Conservation (phyloP, 2,329 filamentous ascomycete genomes). For the Cercospora sojina region DNA sequence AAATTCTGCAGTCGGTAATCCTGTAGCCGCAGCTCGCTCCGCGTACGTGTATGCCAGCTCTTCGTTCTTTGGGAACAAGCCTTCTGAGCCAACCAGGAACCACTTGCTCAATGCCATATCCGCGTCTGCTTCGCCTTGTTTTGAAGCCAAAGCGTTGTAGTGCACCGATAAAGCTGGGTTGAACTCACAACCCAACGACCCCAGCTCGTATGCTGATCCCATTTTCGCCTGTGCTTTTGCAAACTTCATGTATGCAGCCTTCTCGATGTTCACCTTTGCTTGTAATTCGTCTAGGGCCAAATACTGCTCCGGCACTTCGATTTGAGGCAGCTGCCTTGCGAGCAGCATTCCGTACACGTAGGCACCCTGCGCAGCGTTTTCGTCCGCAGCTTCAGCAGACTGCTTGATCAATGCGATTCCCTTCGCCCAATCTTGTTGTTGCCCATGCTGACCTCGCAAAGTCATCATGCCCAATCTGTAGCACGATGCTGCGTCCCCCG, state of each 20-base stretch:
- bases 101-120: conserved; percentile 97
- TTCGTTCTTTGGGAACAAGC: conserved; percentile 92
- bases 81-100: conserved; percentile 95
- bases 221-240: conserved; percentile 96
- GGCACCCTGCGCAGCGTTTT: conserved; percentile 93
- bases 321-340: conserved; percentile 85
- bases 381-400: conserved; percentile 84
- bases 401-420: conserved; percentile 80
- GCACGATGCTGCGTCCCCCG: conserved; percentile 83
- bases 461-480: conserved; percentile 96
- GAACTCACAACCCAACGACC: conserved; percentile 90
- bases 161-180: conserved; percentile 89
- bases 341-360: conserved; percentile 90
- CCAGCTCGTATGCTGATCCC: conserved; percentile 92
- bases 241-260: conserved; percentile 93
- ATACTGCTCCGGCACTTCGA: conserved; percentile 70
- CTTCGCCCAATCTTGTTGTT: conserved; percentile 73
- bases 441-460: conserved; percentile 87
- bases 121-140: conserved; percentile 88
- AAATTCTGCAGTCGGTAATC: conserved; percentile 88
- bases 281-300: conserved; percentile 69
- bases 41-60: conserved; percentile 90
- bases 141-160: conserved; percentile 89
- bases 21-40: conserved; percentile 75
- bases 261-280: conserved; percentile 87